phyloP scores from a whole-genome alignment of 2,329 filamentous ascomycete genomes.

The Fusarium paranaense region DNA sequence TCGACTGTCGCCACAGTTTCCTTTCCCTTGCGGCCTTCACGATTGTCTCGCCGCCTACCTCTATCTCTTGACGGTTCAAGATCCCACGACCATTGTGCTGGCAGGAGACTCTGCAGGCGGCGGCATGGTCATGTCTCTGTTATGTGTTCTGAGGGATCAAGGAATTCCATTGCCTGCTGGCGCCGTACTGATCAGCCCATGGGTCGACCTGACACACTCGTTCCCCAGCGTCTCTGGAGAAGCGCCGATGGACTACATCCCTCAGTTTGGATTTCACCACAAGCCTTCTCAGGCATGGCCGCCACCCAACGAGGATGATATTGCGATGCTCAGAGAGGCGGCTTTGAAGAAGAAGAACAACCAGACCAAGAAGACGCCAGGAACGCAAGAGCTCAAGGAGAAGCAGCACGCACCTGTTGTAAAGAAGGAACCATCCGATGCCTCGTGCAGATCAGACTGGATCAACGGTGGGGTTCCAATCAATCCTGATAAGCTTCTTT shows the following conservation, averaged over 20 bases:
- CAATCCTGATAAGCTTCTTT: constrained; percentile 57
- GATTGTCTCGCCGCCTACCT: constrained; percentile 92
- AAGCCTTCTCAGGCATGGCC: constrained; percentile 93
- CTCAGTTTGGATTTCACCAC: constrained; percentile 87
- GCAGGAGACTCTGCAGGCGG: constrained; percentile 95
- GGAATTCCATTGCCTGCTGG: constrained; percentile 88
- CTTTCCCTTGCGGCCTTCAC: constrained; percentile 91
- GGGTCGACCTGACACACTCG: constrained; percentile 95
- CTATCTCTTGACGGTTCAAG: constrained; percentile 80
- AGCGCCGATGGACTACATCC: constrained; percentile 86
- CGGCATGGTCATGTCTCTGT: constrained; percentile 85
- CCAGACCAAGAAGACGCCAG: constrained; percentile 33
- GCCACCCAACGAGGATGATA: constrained; percentile 84
- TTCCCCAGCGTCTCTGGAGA: constrained; percentile 88
- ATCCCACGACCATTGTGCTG: constrained; percentile 84
- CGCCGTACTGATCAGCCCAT: constrained; percentile 90
- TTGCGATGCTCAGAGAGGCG: constrained; percentile 64
- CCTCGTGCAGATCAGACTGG: constrained; percentile 38
- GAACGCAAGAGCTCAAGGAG: constrained; percentile 42
- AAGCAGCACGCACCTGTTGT: constrained; percentile 52
- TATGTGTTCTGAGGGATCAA: constrained; percentile 85
- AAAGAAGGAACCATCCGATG: constrained; percentile 33
- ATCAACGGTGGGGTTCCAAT: constrained; percentile 45
- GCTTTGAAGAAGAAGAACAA: constrained; percentile 56
- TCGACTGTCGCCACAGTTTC: constrained; percentile 90